Percentiles rank a stretch among this genome's conserved stretches.
phyloP scores from a whole-genome alignment of 306 rosid species.

The Elaeagnus macrophylla region DNA sequence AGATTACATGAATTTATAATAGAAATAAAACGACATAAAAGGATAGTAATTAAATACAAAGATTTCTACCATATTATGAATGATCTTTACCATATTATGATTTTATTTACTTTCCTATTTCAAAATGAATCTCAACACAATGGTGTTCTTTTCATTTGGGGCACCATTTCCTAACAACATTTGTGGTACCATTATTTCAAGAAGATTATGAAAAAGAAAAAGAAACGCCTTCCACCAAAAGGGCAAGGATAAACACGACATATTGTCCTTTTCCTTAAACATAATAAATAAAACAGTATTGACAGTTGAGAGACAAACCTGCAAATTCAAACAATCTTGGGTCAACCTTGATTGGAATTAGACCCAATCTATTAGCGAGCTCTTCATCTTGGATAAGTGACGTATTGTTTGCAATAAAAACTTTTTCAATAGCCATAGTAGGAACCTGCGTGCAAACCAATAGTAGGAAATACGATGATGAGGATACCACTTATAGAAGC shows the following conservation, averaged over 20 bases:
- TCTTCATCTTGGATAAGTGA: conserved; percentile 88
- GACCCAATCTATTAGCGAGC: conserved; percentile 91
- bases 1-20: no score
- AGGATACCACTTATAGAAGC: background rate
- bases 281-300: conserved; percentile 4
- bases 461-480: background rate
- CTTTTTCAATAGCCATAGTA: conserved; percentile 95
- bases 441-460: conserved; percentile 46
- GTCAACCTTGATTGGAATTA: conserved; percentile 73
- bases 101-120: no score
- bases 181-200: no score
- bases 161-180: conserved; percentile 40
- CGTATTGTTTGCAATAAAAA: conserved; percentile 75
- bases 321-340: conserved; percentile 80
- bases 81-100: no score
- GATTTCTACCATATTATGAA: no score
- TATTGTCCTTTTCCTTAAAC: no score
- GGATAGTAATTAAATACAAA: no score
- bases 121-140: no score
- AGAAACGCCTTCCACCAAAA: conserved; percentile 7
- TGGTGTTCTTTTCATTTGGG: conserved; percentile 69
- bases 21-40: no score
- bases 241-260: background rate
- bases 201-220: no score
- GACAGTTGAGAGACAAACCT: conserved; percentile 39